Conservation (phyloP, 768 basidiomycete species). For the Sporobolomyces phaffii region DNA sequence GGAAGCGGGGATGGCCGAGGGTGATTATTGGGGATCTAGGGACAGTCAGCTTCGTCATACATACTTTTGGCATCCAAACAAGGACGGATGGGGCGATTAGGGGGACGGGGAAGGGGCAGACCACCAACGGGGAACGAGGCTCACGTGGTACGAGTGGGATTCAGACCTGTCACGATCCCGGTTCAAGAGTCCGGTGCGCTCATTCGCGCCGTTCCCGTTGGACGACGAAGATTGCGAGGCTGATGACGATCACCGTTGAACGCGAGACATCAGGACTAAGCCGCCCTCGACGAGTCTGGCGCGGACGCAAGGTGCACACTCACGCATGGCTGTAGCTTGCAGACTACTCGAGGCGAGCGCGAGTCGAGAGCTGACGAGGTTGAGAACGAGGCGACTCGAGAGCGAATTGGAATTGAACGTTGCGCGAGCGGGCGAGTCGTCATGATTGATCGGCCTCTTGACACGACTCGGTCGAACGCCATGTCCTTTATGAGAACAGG, state of each 20-base stretch:
- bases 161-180: background rate
- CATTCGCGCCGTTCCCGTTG: background rate
- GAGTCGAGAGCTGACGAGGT: no score
- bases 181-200: slow-evolving; percentile 9
- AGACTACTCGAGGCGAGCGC: no score
- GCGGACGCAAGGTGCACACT: background rate
- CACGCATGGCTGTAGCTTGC: no score
- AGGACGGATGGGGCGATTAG: background rate
- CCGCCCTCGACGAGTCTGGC: background rate
- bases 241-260: background rate
- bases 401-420: no score
- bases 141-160: slow-evolving; percentile 24
- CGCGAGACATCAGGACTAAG: no score
- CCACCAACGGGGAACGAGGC: background rate
- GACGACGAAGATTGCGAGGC: no score
- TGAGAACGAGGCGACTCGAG: no score
- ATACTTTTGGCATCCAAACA: background rate
- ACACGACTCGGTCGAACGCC: no score
- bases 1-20: background rate
- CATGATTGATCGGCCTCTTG: no score
- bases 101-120: background rate
- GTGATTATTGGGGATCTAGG: slow-evolving; percentile 23
- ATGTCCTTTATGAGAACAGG: no score
- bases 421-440: no score
- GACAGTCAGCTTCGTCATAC: slow-evolving; percentile 12